Evolutionary conservation across 2,329 filamentous ascomycete species (phyloP).

Genomic region (Neonectria magnoliae): DNA sequence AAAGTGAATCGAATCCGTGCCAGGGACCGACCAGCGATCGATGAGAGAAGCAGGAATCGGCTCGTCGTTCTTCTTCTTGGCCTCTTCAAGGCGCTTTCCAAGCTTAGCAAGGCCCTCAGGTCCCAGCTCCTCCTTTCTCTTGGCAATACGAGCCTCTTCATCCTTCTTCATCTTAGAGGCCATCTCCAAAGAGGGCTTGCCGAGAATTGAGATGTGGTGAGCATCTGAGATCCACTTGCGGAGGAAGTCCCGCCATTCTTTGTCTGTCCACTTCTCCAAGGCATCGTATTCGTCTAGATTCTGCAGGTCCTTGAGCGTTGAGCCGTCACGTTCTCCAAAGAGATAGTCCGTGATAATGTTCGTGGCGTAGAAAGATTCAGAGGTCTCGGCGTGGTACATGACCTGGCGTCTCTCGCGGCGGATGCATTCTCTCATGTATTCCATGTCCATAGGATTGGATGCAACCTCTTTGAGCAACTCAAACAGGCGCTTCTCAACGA

Average conservation of each 20-base stretch:
- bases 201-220: constrained; percentile 86
- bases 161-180: constrained; percentile 83
- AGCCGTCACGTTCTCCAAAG: constrained; percentile 87
- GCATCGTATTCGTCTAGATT: constrained; percentile 70
- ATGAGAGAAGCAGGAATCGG: constrained; percentile 86
- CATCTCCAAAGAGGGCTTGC: constrained; percentile 82
- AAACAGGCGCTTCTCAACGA: constrained; percentile 87
- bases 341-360: constrained; percentile 93
- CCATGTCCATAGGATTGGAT: constrained; percentile 84
- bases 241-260: constrained; percentile 84
- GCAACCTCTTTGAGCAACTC: constrained; percentile 84
- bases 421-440: constrained; percentile 89
- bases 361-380: constrained; percentile 81
- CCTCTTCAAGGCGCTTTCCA: constrained; percentile 78
- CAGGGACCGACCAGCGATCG: constrained; percentile 82
- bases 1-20: constrained; percentile 92
- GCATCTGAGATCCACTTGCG: constrained; percentile 87
- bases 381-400: constrained; percentile 85
- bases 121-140: constrained; percentile 82
- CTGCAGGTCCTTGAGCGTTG: constrained; percentile 71
- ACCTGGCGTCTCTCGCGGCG: constrained; percentile 82
- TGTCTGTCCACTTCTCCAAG: constrained; percentile 82
- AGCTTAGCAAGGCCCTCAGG: constrained; percentile 82
- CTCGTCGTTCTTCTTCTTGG: constrained; percentile 88
- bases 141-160: constrained; percentile 81